Evolutionary conservation across 495 filamentous ascomycete species (phyloP).

Genomic region (Penicilliopsis zonata): DNA sequence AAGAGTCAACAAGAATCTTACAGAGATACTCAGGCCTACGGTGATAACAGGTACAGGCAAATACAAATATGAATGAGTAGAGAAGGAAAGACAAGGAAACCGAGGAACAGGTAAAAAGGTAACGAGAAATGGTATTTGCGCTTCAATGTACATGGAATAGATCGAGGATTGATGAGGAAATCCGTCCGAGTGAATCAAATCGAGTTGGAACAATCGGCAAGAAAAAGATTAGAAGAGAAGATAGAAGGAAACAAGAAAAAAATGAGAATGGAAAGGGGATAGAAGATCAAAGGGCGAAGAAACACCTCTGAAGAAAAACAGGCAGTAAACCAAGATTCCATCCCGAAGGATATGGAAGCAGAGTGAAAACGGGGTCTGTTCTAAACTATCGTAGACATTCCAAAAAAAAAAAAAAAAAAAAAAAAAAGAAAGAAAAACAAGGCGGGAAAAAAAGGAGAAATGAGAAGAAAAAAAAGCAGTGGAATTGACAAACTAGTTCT

Average conservation of each 20-base stretch:
- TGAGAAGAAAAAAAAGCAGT: not conserved
- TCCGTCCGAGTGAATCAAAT: too few relatives aligned
- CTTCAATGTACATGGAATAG: constrained; percentile 33
- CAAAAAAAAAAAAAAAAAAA: too few relatives aligned
- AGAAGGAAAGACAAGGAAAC: constrained; percentile 17
- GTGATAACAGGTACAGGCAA: constrained; percentile 13
- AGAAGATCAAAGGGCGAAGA: too few relatives aligned
- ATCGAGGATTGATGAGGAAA: constrained; percentile 4
- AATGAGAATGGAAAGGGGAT: not conserved
- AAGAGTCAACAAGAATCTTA: too few relatives aligned
- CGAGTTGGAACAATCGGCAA: too few relatives aligned
- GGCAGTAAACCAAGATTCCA: too few relatives aligned
- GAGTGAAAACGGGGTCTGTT: not conserved
- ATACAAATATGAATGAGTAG: constrained; percentile 10
- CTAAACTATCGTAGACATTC: too few relatives aligned
- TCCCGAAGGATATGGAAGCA: not conserved
- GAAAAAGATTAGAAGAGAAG: not conserved
- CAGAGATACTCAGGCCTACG: too few relatives aligned
- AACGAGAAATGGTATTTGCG: constrained; percentile 32
- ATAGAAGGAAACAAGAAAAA: not conserved
- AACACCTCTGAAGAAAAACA: too few relatives aligned
- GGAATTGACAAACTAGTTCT: constrained; percentile 7
- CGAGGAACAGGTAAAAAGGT: too few relatives aligned
- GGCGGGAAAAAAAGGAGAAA: not conserved
- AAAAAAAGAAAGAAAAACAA: not conserved